Evolutionary conservation across 2,329 filamentous ascomycete species (phyloP).

Genomic region (Stenocarpella maydis): DNA sequence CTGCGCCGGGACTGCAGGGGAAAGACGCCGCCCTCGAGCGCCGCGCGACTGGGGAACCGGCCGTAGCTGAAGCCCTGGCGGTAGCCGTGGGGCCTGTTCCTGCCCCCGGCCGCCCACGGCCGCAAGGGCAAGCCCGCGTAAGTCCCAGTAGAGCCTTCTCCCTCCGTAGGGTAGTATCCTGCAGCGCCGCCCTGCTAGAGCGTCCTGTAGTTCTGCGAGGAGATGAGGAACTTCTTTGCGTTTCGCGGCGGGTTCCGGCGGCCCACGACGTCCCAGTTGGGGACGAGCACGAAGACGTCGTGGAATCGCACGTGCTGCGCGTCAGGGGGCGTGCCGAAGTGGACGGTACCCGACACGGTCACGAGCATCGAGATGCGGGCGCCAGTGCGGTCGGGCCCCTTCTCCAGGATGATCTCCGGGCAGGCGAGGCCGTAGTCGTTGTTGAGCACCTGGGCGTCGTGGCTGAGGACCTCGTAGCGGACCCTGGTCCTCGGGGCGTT

Average conservation of each 20-base stretch:
- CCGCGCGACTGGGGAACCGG: neutral
- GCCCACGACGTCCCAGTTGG: constrained; percentile 70
- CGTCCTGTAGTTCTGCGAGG: constrained; percentile 76
- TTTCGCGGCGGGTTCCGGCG: constrained; percentile 61
- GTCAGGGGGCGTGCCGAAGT: constrained; percentile 70
- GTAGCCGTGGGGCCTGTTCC: neutral
- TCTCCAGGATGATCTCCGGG: constrained; percentile 51
- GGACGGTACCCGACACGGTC: constrained; percentile 76
- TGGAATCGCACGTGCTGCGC: constrained; percentile 75
- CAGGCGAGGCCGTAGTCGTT: constrained; percentile 67
- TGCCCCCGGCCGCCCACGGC: neutral
- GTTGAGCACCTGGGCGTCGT: constrained; percentile 83
- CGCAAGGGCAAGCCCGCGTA: neutral
- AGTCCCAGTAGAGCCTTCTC: neutral
- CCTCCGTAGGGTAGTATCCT: neutral
- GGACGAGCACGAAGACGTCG: constrained; percentile 83
- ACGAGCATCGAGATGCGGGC: constrained; percentile 76
- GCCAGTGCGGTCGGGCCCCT: constrained; percentile 53
- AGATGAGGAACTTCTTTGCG: constrained; percentile 66
- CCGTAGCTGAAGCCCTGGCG: neutral
- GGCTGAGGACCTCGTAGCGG: constrained; percentile 76
- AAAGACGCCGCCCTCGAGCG: neutral
- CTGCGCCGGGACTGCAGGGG: constrained; percentile 9
- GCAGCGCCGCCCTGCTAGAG: constrained; percentile 47
- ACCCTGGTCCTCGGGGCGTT: constrained; percentile 47